Percentiles rank a stretch among this genome's conserved stretches.
Conservation (phyloP, 2,329 filamentous ascomycete species). For the Aspergillus sp. region DNA sequence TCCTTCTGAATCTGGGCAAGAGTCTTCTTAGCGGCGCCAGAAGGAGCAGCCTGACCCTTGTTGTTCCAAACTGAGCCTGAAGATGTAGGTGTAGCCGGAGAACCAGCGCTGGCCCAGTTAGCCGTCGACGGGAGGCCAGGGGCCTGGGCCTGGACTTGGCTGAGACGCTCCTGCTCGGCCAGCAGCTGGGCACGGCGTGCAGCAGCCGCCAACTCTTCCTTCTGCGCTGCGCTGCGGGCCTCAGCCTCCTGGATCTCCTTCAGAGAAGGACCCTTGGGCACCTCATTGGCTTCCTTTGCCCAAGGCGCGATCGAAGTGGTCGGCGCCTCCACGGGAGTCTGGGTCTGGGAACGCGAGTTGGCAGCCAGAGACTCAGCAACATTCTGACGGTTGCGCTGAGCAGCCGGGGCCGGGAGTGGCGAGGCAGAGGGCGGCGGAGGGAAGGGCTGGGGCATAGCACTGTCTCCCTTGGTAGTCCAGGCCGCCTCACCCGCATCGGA, state of each 20-base stretch:
- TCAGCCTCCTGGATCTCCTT: conserved; percentile 97
- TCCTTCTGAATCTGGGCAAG: conserved; percentile 95
- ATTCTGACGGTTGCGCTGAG: conserved; percentile 80
- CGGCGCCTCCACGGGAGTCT: conserved; percentile 69
- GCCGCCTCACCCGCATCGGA: conserved; percentile 51
- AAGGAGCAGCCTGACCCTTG: conserved; percentile 43
- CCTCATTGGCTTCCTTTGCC: conserved; percentile 78
- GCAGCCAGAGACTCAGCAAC: conserved; percentile 72
- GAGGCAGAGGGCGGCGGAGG: conserved; percentile 75
- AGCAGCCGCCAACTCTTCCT: conserved; percentile 77
- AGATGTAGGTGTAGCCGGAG: conserved; percentile 64
- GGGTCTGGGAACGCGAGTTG: conserved; percentile 71
- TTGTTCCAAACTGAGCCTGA: conserved; percentile 56
- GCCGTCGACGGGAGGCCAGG: conserved; percentile 83
- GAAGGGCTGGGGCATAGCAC: conserved; percentile 67
- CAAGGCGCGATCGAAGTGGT: conserved; percentile 85
- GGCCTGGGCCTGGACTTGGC: conserved; percentile 65
- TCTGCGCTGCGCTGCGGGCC: conserved; percentile 86
- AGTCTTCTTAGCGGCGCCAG: conserved; percentile 72
- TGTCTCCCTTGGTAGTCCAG: conserved; percentile 62
- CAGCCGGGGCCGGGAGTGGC: conserved; percentile 83
- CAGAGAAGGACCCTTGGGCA: conserved; percentile 82
- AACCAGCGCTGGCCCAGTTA: conserved; percentile 79
- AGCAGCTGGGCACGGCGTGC: conserved; percentile 68
- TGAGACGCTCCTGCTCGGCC: conserved; percentile 75